These are phyloP conservation scores for Cupressus sempervirens DNA, from an alignment of 75 land plant species.

Conservation along the genomic window DNA sequence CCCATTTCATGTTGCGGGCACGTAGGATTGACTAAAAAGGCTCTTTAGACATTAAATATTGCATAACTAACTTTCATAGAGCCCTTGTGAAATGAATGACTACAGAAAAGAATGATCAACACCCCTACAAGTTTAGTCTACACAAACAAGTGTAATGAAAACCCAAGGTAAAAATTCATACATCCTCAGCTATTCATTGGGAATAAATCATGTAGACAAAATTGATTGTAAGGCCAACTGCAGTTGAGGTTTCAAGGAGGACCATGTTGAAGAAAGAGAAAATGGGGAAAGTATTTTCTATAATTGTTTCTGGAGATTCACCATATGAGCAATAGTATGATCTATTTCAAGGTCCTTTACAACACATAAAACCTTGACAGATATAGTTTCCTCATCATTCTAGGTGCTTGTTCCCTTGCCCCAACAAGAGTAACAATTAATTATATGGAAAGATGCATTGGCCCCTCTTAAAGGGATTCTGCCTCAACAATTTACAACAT, in stretches of 20 bases:
- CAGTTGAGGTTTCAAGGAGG: conserved; percentile 89
- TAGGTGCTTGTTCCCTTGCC: no score
- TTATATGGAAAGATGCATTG: no score
- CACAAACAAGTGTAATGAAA: background rate
- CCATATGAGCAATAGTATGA: conserved; percentile 79
- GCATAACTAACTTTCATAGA: conserved; percentile 7
- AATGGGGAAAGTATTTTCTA: conserved; percentile 86
- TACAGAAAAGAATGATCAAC: conserved; percentile 11
- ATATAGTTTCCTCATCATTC: no score
- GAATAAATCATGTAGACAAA: conserved; percentile 38
- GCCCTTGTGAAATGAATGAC: conserved; percentile 4
- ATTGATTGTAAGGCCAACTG: conserved; percentile 83
- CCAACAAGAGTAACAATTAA: no score
- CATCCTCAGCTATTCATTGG: background rate
- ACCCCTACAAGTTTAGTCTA: conserved; percentile 2
- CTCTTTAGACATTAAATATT: conserved; percentile 10
- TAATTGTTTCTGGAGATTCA: conserved; percentile 75
- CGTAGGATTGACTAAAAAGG: background rate
- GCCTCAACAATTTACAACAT: no score
- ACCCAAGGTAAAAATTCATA: background rate
- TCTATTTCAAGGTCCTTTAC: conserved; percentile 80
- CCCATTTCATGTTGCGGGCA: background rate
- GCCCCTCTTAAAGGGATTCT: no score
- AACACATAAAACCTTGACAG: conserved; percentile 79
- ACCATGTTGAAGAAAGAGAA: conserved; percentile 85